Base-by-base conservation (phyloP, 805 yeast species). In the Candida chilensis region DNA sequence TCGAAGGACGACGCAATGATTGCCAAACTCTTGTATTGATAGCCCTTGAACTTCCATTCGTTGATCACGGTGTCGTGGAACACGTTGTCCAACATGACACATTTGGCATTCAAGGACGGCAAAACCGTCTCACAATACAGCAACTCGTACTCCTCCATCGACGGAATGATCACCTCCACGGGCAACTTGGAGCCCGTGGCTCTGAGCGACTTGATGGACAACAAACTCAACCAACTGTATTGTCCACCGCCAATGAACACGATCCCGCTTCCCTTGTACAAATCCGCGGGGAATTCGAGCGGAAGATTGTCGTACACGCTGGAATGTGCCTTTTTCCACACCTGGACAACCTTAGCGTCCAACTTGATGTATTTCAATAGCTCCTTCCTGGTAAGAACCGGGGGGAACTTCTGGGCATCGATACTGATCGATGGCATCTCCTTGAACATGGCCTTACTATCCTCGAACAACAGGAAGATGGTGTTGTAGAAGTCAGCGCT, bases 171-270 rank as follows among this genome's bases (percentile, higher is more conserved):
- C 13, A 68, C 36, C 40, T 68, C 72, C 4, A 67, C 45, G 1
- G 72, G 72, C 13, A 66, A 42, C 22, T 41, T 40, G 0, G 71
- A 57, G 0, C 71, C 72, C 5, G 63, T 36, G 28, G 55, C 57
- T 28, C 74, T 47, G 7, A 67, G 41, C 28, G 61, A 52, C 37
- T 60, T 56, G 13, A 66, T 49, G 0, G 69, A 48, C 3, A 63
- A 35, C 26, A 58, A 46, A 1, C 64, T 52, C 18, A 57, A 51
- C 51, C 71, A 64, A 14, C 67, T 49, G 37, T 57, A 64, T 13
- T 49, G 32, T 2, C 66, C 67, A 28, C 71, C 72, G 15, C 68
- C 71, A 27, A 64, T 45, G 44, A 61, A 53, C 2, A 60, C 67
- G 29, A 22, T 22, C 11, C 25, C 25, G 12, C 13, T 22, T 6